Evolutionary conservation across 139 green algal genomes (phyloP).

Genomic region (Trebouxia sp.): DNA sequence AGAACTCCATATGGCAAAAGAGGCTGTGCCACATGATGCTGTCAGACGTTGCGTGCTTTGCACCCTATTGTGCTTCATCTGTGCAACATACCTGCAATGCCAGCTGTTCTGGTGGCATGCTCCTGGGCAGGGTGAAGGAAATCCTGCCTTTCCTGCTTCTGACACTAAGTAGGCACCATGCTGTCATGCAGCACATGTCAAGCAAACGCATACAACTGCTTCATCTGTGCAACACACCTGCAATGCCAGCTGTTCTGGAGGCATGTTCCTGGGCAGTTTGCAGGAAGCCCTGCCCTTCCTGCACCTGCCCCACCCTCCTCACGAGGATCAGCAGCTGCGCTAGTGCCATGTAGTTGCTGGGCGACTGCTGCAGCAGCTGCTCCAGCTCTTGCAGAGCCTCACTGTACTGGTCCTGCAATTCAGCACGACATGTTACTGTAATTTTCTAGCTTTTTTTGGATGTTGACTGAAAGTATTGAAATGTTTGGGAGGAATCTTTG

Average conservation of each 20-base stretch:
- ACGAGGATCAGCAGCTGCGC: slow-evolving; percentile 65
- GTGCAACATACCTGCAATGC: too few species aligned
- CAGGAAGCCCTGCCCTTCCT: slow-evolving; percentile 47
- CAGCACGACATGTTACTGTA: background rate
- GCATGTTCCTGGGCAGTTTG: slow-evolving; percentile 32
- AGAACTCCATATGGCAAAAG: too few species aligned
- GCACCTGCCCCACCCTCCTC: slow-evolving; percentile 50
- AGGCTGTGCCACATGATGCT: too few species aligned
- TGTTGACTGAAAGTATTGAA: background rate
- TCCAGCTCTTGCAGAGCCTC: slow-evolving; percentile 77
- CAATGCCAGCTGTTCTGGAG: background rate
- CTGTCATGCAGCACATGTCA: too few species aligned
- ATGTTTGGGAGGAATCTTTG: too few species aligned
- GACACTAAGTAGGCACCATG: too few species aligned
- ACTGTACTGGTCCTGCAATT: slow-evolving; percentile 68
- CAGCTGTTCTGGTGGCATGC: too few species aligned
- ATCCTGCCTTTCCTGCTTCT: too few species aligned
- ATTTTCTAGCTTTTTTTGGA: background rate
- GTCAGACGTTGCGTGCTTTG: too few species aligned
- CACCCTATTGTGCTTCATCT: too few species aligned
- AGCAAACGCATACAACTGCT: background rate
- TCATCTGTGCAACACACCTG: background rate
- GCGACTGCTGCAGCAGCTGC: slow-evolving; percentile 72
- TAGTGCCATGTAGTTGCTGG: slow-evolving; percentile 69
- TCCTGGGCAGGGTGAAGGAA: too few species aligned